phyloP scores from a whole-genome alignment of 495 filamentous ascomycete species.

The Penicillium lagena region DNA sequence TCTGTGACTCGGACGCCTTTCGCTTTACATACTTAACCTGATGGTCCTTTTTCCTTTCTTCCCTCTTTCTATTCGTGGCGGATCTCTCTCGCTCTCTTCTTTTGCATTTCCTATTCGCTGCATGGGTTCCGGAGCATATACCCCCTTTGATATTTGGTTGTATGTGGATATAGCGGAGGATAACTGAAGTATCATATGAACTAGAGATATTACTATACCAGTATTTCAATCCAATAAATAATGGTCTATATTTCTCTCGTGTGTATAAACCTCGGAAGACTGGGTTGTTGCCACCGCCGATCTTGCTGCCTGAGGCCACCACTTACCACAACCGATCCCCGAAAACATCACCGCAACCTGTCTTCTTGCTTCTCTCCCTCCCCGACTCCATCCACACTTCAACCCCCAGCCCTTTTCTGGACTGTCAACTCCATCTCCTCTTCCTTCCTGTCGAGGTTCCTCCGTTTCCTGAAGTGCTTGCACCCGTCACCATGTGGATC shows the following conservation, averaged over 20 bases:
- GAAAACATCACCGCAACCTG: constrained; percentile 31
- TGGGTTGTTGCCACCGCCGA: constrained; percentile 5
- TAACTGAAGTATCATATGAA: constrained; percentile 4
- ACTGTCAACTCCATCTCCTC: constrained; percentile 2
- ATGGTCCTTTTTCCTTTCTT: constrained; percentile 9
- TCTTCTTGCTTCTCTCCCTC: constrained; percentile 24
- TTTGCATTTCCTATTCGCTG: constrained; percentile 26
- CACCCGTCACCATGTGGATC: constrained; percentile 73
- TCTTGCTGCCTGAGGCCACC: constrained; percentile 17
- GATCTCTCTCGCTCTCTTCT: constrained; percentile 11
- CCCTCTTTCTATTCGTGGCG: constrained; percentile 7
- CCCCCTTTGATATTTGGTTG: constrained; percentile 31
- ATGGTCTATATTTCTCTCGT: too few relatives aligned
- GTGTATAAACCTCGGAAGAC: too few relatives aligned
- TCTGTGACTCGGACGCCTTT: constrained; percentile 16
- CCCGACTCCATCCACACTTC: constrained; percentile 14
- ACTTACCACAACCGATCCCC: constrained; percentile 6
- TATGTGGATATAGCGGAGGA: constrained; percentile 22
- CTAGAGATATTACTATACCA: not conserved
- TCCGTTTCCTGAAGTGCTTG: constrained; percentile 1
- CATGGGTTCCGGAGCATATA: constrained; percentile 34
- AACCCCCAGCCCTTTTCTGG: constrained; percentile 3
- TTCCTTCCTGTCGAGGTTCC: constrained; percentile 2
- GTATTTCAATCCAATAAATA: too few relatives aligned
- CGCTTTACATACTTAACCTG: constrained; percentile 21